Conservation (phyloP, 163 green algal species). For the Volvox carteri region DNA sequence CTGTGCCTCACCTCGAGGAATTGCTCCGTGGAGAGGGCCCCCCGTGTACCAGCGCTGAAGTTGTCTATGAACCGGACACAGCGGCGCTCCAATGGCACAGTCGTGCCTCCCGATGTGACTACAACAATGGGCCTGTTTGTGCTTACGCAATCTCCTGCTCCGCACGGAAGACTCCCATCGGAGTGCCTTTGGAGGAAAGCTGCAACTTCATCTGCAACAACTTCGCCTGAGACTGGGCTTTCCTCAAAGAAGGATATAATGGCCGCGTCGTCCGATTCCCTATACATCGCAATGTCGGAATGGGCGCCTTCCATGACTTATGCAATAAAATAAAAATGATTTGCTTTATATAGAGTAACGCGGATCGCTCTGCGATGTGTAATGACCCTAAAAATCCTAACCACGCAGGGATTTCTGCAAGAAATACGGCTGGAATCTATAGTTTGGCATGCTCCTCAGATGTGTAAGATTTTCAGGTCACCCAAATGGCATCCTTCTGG, state of each 20-base stretch:
- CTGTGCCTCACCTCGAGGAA: conserved; percentile 80
- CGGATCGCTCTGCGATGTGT: too few relatives aligned
- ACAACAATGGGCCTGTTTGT: conserved; percentile 69
- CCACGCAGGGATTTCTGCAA: too few relatives aligned
- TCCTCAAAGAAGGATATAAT: conserved; percentile 24
- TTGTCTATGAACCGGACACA: conserved; percentile 99
- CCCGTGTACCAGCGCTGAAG: conserved; percentile 93
- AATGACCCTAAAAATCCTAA: too few relatives aligned
- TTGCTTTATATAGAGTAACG: too few relatives aligned
- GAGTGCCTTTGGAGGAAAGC: conserved; percentile 23
- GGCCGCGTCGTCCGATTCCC: neutral
- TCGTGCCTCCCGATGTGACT: conserved; percentile 97
- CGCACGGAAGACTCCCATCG: neutral
- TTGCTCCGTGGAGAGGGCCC: conserved; percentile 90
- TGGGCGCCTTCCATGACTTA: neutral
- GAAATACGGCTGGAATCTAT: too few relatives aligned
- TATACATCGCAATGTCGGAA: neutral
- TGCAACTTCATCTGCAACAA: conserved; percentile 22
- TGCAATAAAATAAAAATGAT: neutral
- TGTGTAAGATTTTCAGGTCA: too few relatives aligned
- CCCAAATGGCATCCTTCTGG: too few relatives aligned
- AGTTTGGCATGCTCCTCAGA: too few relatives aligned
- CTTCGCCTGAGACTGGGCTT: conserved; percentile 44
- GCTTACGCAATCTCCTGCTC: neutral
- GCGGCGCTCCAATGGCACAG: conserved; percentile 94